Evolutionary conservation across 1,284 basidiomycete species (phyloP), one percentile per base, ranked within the genome.

Genomic region (Quambalaria eucalypti): DNA sequence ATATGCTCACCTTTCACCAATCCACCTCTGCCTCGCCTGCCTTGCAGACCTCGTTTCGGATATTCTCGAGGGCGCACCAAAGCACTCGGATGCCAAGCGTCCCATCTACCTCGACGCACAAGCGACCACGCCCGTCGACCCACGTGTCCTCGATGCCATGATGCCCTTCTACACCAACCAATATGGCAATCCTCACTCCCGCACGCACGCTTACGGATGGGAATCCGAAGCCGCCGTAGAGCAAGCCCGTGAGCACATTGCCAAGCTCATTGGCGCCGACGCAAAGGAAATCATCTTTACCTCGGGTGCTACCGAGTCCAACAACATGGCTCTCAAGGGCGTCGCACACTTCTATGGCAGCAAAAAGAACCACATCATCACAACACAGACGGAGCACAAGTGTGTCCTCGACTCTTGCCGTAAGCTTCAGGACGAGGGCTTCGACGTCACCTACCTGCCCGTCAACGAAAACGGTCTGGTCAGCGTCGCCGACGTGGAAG

Each of bases 171-270:
- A 92, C 67, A 95, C 93, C 14, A 90, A 98, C 77, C 90, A 92
- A 77, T 98, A 87, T 73, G 95, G 95, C 6, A 99, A 99, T 78
- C 95, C 95, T 8, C 95, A 98, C 74, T 93, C 89, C 72, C 84
- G 92, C 57, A 98, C 95, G 28, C 95, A 98, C 77, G 90, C 93
- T 0, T 98, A 97, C 77, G 95, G 95, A 5, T 98, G 95, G 95
- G 95, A 99, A 78, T 90, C 93, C 5, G 95, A 98, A 75, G 82
- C 86, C 67, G 92, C 87, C 0, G 88, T 96, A 4, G 93, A 98
- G 76, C 84, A 87, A 66, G 92, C 90, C 6, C 84, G 93, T 54
- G 85, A 87, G 85, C 82, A 96, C 74, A 81, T 98, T 38, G 93
- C 93, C 21, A 83, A 85, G 70, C 81, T 98, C 51, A 88, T 99